Base-by-base conservation (phyloP, 2,329 filamentous ascomycete species). In the Epichloe typhina region DNA sequence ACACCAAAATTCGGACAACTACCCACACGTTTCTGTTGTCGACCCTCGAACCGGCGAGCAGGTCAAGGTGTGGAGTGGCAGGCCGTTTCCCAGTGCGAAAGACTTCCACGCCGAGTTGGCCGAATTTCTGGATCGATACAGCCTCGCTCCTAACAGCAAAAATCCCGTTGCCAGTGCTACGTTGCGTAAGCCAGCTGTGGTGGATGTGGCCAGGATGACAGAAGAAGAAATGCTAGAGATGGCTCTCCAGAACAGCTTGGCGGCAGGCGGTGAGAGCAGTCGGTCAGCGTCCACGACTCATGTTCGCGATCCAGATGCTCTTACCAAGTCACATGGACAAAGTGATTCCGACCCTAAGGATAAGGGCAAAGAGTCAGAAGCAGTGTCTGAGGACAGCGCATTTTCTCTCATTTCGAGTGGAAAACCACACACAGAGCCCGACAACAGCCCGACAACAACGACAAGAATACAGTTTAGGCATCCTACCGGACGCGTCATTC, bases 141-240 rank as follows among this genome's bases (percentile, higher is more conserved):
- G 90, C 63, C 73, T 98, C 47, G 88, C 86, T 33, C 80, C 81
- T 43, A 84, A 88, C 61, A 91, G 85, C 64, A 95, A 94, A 70
- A 98, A 98, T 62, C 93, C 93, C 0, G 88, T 98, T 4, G 84
- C 88, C 23, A 85, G 82, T 63, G 50, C 65, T 15, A 59, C 62
- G 33, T 75, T 82, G 3, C 85, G 88, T 62, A 76, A 76, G 51
- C 73, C 79, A 44, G 83, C 84, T 62, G 74, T 79, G 48, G 75
- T 86, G 50, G 87, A 91, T 56, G 79, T 96, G 2, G 85, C 86
- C 52, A 82, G 86, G 39, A 91, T 98, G 84, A 95, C 88, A 0
- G 93, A 98, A 64, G 90, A 97, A 47, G 90, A 98, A 69, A 95
- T 95, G 89, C 72, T 98, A 58, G 86, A 96, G 66, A 83, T 96